These are phyloP conservation scores for Paraphoma sp. DNA, from an alignment of 2,329 filamentous ascomycete species.

Conservation along the genomic window DNA sequence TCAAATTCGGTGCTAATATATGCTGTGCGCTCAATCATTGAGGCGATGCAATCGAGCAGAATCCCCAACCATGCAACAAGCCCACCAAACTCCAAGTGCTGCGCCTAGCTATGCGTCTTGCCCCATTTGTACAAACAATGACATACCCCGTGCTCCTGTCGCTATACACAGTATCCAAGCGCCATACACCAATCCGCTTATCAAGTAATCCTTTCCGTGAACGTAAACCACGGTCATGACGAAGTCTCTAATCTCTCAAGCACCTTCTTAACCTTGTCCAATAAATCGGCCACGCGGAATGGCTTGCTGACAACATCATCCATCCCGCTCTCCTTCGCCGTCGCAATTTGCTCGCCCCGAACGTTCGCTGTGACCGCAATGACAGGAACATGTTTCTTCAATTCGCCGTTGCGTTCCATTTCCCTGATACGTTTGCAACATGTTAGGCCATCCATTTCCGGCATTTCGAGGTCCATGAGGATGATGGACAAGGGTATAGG, in stretches of 20 bases:
- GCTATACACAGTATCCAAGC: too few relatives aligned
- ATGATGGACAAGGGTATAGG: conserved; percentile 36
- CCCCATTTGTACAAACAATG: too few relatives aligned
- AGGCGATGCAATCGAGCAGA: too few relatives aligned
- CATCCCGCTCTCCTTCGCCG: conserved; percentile 42
- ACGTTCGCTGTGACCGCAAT: conserved; percentile 49
- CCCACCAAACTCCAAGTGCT: too few relatives aligned
- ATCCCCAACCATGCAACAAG: too few relatives aligned
- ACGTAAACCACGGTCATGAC: neutral
- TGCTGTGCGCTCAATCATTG: too few relatives aligned
- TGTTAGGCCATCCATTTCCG: conserved; percentile 47
- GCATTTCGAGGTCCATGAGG: conserved; percentile 49
- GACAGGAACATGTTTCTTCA: conserved; percentile 39
- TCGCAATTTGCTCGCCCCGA: conserved; percentile 39
- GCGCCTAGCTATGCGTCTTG: too few relatives aligned
- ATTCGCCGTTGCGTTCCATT: conserved; percentile 27
- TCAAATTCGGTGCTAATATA: too few relatives aligned
- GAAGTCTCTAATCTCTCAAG: conserved; percentile 16
- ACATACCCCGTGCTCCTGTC: too few relatives aligned
- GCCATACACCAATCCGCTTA: too few relatives aligned
- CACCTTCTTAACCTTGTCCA: conserved; percentile 33
- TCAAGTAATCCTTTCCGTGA: too few relatives aligned
- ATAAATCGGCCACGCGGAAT: conserved; percentile 40
- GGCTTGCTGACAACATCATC: conserved; percentile 46
- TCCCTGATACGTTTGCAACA: conserved; percentile 42